Evolutionary conservation across 208 protist species (phyloP).

Genomic region (Crithidia expoeki): DNA sequence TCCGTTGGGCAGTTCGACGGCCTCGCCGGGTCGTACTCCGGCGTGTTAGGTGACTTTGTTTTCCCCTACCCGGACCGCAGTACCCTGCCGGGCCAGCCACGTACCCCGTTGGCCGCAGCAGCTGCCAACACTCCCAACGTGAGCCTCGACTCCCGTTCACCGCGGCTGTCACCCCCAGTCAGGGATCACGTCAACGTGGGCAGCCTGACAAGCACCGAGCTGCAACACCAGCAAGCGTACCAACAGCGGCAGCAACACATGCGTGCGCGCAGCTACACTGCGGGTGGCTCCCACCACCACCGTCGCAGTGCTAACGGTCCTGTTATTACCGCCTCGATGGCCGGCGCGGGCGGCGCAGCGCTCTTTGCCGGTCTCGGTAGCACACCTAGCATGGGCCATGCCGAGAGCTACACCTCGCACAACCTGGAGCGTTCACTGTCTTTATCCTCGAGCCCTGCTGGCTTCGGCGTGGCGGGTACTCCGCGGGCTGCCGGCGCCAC

Average conservation of each 20-base stretch:
- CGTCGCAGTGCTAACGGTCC: not conserved
- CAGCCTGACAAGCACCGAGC: not conserved
- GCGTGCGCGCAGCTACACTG: constrained; percentile 25
- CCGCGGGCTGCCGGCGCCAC: not conserved
- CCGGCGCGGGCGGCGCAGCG: not conserved
- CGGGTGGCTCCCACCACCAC: not conserved
- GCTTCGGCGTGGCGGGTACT: not conserved
- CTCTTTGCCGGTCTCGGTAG: not conserved
- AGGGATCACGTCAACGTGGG: not conserved
- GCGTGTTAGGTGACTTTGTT: constrained; percentile 12
- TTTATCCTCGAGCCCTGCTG: constrained; percentile 3
- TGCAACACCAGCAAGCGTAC: not conserved
- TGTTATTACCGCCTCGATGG: not conserved
- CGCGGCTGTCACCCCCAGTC: not conserved
- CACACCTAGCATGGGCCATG: constrained; percentile 1
- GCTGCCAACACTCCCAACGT: not conserved
- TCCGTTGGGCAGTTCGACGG: constrained; percentile 4
- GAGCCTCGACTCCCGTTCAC: constrained; percentile 9
- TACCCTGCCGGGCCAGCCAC: not conserved
- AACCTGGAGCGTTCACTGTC: constrained; percentile 11
- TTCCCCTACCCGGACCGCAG: constrained; percentile 14
- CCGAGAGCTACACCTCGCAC: constrained; percentile 3
- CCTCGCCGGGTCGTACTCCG: constrained; percentile 13
- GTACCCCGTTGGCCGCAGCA: not conserved
- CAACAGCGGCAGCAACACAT: constrained; percentile 6